Conservation (phyloP, 306 rosid species). For the Quercus bicolor region DNA sequence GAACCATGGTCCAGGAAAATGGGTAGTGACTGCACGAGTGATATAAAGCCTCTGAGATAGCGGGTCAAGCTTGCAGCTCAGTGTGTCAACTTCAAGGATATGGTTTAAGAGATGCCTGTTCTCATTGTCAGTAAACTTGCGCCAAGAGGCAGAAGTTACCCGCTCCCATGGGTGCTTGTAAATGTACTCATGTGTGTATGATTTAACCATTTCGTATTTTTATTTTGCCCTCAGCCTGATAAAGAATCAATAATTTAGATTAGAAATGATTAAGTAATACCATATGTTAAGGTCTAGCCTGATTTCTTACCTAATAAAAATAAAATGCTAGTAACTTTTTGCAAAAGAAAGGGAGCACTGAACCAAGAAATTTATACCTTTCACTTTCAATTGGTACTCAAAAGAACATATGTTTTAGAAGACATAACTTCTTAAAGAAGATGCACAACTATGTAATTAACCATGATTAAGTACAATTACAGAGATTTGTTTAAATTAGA, state of each 20-base stretch:
- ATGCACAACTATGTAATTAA: not conserved
- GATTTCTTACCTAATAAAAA: not conserved
- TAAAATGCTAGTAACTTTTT: too few relatives aligned
- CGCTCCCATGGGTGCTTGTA: conserved; percentile 96
- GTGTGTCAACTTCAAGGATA: conserved; percentile 76
- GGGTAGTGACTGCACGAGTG: conserved; percentile 71
- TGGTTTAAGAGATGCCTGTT: conserved; percentile 71
- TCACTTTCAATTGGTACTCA: too few relatives aligned
- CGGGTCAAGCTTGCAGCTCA: conserved; percentile 55
- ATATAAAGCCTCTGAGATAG: conserved; percentile 63
- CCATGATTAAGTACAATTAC: not conserved
- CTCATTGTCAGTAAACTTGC: conserved; percentile 82
- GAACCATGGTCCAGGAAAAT: conserved; percentile 87
- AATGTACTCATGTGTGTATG: conserved; percentile 71
- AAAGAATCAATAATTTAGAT: conserved; percentile 3
- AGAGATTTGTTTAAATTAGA: not conserved
- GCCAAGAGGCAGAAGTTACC: conserved; percentile 88
- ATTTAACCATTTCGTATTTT: conserved; percentile 56
- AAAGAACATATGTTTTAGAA: too few relatives aligned
- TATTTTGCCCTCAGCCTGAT: conserved; percentile 8
- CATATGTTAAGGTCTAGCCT: not conserved
- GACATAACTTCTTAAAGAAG: not conserved
- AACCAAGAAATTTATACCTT: not conserved
- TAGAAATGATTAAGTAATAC: not conserved
- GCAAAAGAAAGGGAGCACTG: not conserved